These are phyloP conservation scores for Eragrostis curvula DNA, from an alignment of 176 grass and related monocot genomes.

Conservation along the genomic window DNA sequence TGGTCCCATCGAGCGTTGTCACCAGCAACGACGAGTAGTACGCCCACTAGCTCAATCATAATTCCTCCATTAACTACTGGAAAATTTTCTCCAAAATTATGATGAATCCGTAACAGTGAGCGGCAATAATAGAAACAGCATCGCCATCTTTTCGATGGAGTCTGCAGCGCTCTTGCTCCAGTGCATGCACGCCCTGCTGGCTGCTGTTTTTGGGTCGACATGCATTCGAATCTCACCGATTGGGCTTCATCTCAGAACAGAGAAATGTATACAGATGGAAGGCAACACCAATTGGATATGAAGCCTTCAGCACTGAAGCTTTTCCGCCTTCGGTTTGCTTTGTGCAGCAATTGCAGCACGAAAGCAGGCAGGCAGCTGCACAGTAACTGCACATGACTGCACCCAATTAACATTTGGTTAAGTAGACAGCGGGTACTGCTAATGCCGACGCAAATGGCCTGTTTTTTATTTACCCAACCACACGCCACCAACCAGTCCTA, in stretches of 20 bases:
- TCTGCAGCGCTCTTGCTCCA: neutral
- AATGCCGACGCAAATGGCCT: conserved; percentile 35
- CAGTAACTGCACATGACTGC: conserved; percentile 25
- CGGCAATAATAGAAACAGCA: neutral
- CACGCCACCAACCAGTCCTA: conserved; percentile 29
- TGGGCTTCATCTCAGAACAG: neutral
- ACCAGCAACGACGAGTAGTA: neutral
- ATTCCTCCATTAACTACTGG: neutral
- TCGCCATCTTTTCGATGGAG: conserved; percentile 21
- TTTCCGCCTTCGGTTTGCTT: neutral
- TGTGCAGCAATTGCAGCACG: conserved; percentile 8
- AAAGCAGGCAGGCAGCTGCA: conserved; percentile 2
- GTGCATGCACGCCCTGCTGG: neutral
- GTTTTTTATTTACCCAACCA: conserved; percentile 27
- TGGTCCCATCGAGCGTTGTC: conserved; percentile 15
- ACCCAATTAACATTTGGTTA: conserved; percentile 20
- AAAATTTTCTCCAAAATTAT: neutral
- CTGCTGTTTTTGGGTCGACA: conserved; percentile 25
- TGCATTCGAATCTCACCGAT: conserved; percentile 14
- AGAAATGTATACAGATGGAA: neutral
- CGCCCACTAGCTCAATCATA: neutral
- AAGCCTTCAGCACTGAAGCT: neutral
- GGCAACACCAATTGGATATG: neutral
- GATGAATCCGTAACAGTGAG: neutral
- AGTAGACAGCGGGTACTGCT: neutral